Evolutionary conservation across 108 stramenopile genomes (phyloP), one percentile per base, ranked within the genome.

Genomic region (Skeletonema menzelii): DNA sequence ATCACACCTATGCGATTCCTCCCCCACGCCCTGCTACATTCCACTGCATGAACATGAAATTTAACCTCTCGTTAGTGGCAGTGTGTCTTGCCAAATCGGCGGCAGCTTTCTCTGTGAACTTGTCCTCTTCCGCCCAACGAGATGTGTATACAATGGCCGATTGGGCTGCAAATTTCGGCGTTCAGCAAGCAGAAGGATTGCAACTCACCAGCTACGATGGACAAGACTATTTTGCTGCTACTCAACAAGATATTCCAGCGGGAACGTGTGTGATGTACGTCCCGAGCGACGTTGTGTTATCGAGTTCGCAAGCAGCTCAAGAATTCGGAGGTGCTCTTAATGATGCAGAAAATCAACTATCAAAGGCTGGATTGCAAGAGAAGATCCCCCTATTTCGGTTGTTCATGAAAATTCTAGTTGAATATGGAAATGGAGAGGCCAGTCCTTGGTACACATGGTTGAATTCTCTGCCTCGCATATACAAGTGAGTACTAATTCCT

Each of bases 121-220:
- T 82, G 24, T 67, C 72, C 26, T 77, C 76, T 12, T 78, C 76
- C 40, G 65, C 59, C 11, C 64, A 82, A 28, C 81, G 81, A 26
- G 77, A 82, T 56, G 73, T 82, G 44, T 78, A 65, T 67, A 63
- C 72, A 31, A 79, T 83, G 77, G 73, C 65, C 2, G 82, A 83
- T 5, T 83, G 82, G 82, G 82, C 82, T 19, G 56, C 69, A 27
- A 24, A 20, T 0, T 83, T 59, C 24, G 82, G 82, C 35, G 82
- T 79, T 0, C 82, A 83, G 58, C 77, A 79, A 67, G 75, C 73
- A 5, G 72, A 73, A 27, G 82, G 82, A 14, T 60, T 83, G 28
- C 69, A 73, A 26, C 35, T 83, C 12, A 75, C 77, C 27, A 74
- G 72, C 38, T 63, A 83, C 56, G 77, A 83, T 47, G 82, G 82